phyloP scores from a whole-genome alignment of 1,139 yeast genomes.

The Kurtzmaniella quercitrusa region DNA sequence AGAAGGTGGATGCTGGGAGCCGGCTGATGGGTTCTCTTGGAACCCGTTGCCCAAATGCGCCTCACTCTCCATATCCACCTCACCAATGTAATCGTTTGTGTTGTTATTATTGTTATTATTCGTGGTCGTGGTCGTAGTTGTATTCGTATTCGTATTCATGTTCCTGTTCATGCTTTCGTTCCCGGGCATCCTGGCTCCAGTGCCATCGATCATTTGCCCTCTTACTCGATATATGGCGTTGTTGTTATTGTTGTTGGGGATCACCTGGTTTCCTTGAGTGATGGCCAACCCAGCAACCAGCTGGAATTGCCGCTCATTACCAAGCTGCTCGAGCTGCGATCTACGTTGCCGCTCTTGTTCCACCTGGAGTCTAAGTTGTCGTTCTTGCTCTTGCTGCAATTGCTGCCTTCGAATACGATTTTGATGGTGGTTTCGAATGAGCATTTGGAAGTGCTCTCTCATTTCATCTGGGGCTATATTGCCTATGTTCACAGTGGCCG shows the following conservation, averaged over 20 bases:
- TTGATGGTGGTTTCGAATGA: constrained; percentile 28
- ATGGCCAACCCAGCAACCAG: background rate
- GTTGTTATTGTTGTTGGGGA: too few species aligned
- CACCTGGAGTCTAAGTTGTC: constrained; percentile 8
- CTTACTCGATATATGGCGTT: too few species aligned
- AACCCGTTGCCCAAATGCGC: background rate
- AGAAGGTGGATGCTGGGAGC: background rate
- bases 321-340: constrained; percentile 8
- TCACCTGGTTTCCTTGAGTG: background rate
- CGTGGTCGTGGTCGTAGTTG: background rate
- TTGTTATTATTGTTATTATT: background rate
- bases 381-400: constrained; percentile 3
- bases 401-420: constrained; percentile 6
- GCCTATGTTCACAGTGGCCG: too few species aligned
- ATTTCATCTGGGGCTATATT: constrained; percentile 34
- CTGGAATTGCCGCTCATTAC: constrained; percentile 8
- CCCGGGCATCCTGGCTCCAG: background rate
- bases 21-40: background rate
- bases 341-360: constrained; percentile 11
- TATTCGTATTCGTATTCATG: background rate
- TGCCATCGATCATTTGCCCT: background rate
- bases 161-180: background rate
- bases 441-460: constrained; percentile 35
- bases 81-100: background rate
- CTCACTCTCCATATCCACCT: background rate